phyloP scores from a whole-genome alignment of 2,329 filamentous ascomycete genomes.

The Beauveria scarabaeidicola region DNA sequence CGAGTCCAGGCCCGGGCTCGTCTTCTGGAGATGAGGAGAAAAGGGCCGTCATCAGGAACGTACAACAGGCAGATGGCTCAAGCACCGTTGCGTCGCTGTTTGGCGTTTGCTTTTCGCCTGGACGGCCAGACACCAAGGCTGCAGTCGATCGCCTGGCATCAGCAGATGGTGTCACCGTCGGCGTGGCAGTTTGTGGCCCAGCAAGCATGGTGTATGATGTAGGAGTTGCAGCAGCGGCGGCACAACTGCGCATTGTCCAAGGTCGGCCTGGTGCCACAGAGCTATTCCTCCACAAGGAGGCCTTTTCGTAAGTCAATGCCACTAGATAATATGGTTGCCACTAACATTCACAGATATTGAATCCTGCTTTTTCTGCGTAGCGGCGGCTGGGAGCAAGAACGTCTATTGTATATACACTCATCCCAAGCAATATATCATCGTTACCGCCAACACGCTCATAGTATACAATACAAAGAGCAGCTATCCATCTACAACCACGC shows the following conservation, averaged over 20 bases:
- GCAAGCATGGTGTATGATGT: slow-evolving; percentile 18
- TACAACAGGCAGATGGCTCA: background rate
- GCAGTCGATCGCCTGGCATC: slow-evolving; percentile 2
- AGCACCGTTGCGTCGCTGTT: slow-evolving; percentile 3
- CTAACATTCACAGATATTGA: slow-evolving; percentile 7
- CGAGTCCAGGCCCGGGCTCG: background rate
- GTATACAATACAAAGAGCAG: background rate
- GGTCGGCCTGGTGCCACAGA: slow-evolving; percentile 13
- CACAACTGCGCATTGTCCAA: slow-evolving; percentile 16
- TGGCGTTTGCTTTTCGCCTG: slow-evolving; percentile 11
- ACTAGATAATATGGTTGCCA: background rate
- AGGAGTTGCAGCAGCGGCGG: slow-evolving; percentile 13
- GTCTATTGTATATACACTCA: background rate
- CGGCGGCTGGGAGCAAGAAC: background rate
- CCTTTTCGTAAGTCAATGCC: slow-evolving; percentile 16
- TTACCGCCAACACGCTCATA: background rate
- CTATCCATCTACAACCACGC: slow-evolving; percentile 20
- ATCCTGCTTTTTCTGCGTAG: background rate
- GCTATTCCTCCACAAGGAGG: slow-evolving; percentile 20
- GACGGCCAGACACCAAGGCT: slow-evolving; percentile 14
- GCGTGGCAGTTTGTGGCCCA: slow-evolving; percentile 19
- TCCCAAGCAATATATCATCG: background rate
- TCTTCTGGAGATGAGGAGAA: slow-evolving; percentile 3
- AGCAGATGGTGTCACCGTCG: slow-evolving; percentile 12
- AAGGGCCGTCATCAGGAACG: background rate